Evolutionary conservation across 805 yeast genomes (phyloP).

Genomic region (Ogataea naganishii): DNA sequence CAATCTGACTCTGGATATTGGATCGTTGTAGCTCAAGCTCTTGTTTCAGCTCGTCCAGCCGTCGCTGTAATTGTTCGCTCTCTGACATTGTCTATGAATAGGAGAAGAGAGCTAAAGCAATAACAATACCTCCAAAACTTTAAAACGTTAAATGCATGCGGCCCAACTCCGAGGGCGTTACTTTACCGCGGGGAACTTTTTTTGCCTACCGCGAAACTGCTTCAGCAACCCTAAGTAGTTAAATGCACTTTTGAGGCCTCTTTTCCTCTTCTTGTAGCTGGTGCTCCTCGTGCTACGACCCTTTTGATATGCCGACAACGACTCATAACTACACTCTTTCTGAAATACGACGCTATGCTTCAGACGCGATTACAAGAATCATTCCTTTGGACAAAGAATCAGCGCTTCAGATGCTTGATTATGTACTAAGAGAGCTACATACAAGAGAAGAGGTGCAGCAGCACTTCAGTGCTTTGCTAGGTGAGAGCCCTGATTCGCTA

Average conservation of each 20-base stretch:
- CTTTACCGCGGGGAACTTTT: too few species aligned
- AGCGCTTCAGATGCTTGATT: conserved; percentile 43
- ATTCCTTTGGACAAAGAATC: conserved; percentile 55
- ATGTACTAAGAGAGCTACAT: conserved; percentile 35
- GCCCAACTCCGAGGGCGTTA: too few species aligned
- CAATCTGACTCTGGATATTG: conserved; percentile 8
- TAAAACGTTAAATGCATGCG: too few species aligned
- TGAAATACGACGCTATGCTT: conserved; percentile 16
- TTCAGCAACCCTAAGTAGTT: too few species aligned
- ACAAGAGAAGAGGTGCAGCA: conserved; percentile 38
- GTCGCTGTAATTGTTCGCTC: conserved; percentile 8
- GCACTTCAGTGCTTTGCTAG: conserved; percentile 48
- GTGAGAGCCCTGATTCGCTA: conserved; percentile 46
- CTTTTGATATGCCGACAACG: too few species aligned
- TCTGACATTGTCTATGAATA: conserved; percentile 16
- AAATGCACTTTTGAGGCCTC: too few species aligned
- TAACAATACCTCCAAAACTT: too few species aligned
- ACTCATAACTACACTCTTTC: conserved; percentile 11
- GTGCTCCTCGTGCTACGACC: too few species aligned
- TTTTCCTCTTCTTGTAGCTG: too few species aligned
- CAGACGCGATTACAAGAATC: conserved; percentile 19
- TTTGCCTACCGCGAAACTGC: too few species aligned
- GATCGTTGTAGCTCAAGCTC: conserved; percentile 11
- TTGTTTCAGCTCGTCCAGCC: conserved; percentile 12
- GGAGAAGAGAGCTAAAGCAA: too few species aligned